Percentiles rank a stretch among this genome's conserved stretches.
phyloP scores from a whole-genome alignment of 768 basidiomycete genomes.

The Podaxis mareebaensis region DNA sequence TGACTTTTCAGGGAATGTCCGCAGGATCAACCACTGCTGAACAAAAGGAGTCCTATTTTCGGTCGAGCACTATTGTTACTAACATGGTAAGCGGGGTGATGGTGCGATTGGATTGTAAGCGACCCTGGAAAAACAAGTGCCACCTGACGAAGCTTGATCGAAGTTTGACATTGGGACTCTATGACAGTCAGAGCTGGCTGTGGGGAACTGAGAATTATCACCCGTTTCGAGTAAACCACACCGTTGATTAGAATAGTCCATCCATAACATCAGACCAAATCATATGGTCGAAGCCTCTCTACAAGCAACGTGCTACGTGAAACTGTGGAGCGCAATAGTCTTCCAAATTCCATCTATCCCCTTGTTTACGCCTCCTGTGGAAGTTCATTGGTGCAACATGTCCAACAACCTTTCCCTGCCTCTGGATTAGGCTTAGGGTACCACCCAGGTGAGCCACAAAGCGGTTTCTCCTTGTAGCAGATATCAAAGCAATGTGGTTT shows the following conservation, averaged over 20 bases:
- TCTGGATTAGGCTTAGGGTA: background rate
- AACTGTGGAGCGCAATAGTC: no score
- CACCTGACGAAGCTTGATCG: background rate
- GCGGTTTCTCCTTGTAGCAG: background rate
- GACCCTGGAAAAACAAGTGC: background rate
- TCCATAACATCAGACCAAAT: background rate
- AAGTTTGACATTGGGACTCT: background rate
- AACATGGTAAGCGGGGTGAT: background rate
- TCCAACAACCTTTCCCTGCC: background rate
- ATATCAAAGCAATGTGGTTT: background rate
- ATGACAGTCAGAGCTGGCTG: background rate
- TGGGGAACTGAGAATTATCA: background rate
- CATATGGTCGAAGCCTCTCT: background rate
- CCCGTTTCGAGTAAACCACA: background rate
- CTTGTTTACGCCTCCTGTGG: no score
- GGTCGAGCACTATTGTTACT: background rate
- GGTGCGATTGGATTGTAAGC: background rate
- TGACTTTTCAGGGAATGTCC: background rate
- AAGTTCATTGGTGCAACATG: background rate
- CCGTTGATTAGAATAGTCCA: background rate
- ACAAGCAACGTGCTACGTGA: no score
- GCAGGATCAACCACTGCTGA: background rate
- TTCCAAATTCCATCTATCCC: no score
- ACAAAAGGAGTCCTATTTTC: slow-evolving; percentile 1
- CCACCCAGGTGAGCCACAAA: background rate